Evolutionary conservation across 2,329 filamentous ascomycete species (phyloP).

Genomic region (Ophiostoma australiae): DNA sequence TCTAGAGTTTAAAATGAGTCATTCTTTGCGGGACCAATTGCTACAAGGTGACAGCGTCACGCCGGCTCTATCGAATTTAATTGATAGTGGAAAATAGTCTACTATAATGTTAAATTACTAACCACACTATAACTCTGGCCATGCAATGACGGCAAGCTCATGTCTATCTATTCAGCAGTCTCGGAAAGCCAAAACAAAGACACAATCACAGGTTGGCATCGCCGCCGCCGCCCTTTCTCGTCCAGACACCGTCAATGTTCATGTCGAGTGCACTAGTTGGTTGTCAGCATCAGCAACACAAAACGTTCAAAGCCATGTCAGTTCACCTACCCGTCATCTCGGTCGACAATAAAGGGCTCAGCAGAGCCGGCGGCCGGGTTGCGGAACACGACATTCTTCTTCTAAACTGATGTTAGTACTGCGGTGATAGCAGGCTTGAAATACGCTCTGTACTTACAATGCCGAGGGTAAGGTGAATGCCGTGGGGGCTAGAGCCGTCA

Average conservation of each 20-base stretch:
- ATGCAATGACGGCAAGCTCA: background rate
- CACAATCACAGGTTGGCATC: conserved; percentile 20
- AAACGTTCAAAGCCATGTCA: background rate
- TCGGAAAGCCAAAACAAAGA: background rate
- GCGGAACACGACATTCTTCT: conserved; percentile 24
- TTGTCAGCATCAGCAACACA: background rate
- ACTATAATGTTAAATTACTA: background rate
- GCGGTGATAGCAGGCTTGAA: background rate
- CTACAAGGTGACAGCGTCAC: background rate
- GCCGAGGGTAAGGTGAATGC: conserved; percentile 25
- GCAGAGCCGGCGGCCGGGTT: conserved; percentile 16
- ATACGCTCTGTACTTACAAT: conserved; percentile 8
- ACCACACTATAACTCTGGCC: background rate
- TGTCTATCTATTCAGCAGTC: background rate
- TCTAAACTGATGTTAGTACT: conserved; percentile 15
- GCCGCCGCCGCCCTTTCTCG: conserved; percentile 19
- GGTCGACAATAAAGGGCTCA: background rate
- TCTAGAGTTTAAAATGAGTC: no score
- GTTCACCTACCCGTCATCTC: conserved; percentile 21
- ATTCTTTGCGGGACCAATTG: background rate
- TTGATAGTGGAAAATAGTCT: no score
- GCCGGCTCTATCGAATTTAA: no score
- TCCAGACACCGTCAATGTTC: conserved; percentile 23
- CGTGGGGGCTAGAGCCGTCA: conserved; percentile 19
- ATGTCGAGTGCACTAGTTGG: conserved; percentile 19